Base-by-base conservation (phyloP, 2,329 filamentous ascomycete genomes). In the Xylariaceae sp. region DNA sequence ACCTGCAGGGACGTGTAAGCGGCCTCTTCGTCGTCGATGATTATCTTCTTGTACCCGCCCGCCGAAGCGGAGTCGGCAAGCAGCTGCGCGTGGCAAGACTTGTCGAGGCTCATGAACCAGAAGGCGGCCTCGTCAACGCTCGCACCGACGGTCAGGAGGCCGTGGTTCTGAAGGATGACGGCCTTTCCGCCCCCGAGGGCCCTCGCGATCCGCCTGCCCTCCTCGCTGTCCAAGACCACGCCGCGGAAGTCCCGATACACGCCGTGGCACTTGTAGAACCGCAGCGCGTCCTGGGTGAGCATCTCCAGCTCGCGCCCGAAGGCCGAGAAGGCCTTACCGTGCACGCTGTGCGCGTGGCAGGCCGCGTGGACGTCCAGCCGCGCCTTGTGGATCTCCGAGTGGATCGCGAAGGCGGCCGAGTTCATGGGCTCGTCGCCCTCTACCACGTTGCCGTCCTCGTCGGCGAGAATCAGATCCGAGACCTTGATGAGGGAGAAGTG, bases 111-210 rank as follows among this genome's bases (percentile, higher is more conserved):
- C 1, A 81, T 80, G 68, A 87, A 87, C 52, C 87, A 72, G 66
- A 84, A 88, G 1, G 84, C 84, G 0, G 86, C 85, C 68, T 89
- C 86, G 61, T 89, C 86, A 2, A 89, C 84, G 1, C 83, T 88
- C 1, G 66, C 66, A 2, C 86, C 86, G 0, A 86, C 84, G 0
- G 84, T 88, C 47, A 88, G 68, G 10, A 89, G 71, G 0, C 86
- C 86, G 67, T 89, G 86, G 62, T 89, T 89, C 56, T 82, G 74
- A 23, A 89, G 71, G 23, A 88, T 84, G 63, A 82, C 74, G 2
- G 77, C 83, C 65, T 75, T 85, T 29, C 78, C 79, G 0, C 75
- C 68, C 0, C 85, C 86, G 1, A 89, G 71, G 0, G 84, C 80
- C 12, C 73, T 73, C 0, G 84, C 83, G 51, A 89, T 79, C 9